Conservation (phyloP, 1,284 basidiomycete species). For the Puccinia coronata region DNA sequence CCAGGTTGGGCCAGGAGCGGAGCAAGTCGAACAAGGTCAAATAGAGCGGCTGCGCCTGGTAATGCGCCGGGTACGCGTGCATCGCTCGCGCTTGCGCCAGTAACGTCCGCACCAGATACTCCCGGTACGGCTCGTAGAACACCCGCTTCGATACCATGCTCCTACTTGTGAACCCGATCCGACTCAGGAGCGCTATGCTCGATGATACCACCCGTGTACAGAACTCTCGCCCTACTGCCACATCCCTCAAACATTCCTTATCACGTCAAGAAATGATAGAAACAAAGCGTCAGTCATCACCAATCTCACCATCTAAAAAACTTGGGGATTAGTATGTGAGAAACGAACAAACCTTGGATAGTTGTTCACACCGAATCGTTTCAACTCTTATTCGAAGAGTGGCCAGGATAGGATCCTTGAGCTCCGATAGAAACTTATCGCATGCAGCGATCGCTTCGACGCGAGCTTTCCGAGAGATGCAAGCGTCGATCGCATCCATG, state of each 20-base stretch:
- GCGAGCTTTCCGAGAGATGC: neutral
- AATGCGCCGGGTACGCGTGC: neutral
- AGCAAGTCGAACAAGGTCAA: neutral
- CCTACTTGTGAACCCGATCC: neutral
- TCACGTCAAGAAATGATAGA: neutral
- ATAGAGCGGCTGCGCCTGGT: neutral
- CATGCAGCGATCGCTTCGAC: neutral
- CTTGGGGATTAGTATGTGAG: neutral
- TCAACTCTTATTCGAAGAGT: constrained; percentile 10
- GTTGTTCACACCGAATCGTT: constrained; percentile 22
- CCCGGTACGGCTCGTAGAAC: neutral
- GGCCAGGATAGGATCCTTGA: neutral
- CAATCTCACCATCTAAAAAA: neutral
- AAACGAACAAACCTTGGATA: constrained; percentile 1
- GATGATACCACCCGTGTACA: neutral
- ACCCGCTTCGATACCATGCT: neutral
- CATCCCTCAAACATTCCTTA: neutral
- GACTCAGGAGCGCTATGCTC: neutral
- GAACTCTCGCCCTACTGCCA: neutral
- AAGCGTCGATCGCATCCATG: neutral
- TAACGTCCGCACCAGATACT: neutral
- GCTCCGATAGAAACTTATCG: neutral
- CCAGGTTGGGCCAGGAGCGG: neutral
- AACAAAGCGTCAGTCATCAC: neutral
- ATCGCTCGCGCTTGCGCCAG: constrained; percentile 1